These are phyloP conservation scores for Chytriomyces hyalinus DNA, from an alignment of 192 early-diverging fungal species.

Conservation along the genomic window DNA sequence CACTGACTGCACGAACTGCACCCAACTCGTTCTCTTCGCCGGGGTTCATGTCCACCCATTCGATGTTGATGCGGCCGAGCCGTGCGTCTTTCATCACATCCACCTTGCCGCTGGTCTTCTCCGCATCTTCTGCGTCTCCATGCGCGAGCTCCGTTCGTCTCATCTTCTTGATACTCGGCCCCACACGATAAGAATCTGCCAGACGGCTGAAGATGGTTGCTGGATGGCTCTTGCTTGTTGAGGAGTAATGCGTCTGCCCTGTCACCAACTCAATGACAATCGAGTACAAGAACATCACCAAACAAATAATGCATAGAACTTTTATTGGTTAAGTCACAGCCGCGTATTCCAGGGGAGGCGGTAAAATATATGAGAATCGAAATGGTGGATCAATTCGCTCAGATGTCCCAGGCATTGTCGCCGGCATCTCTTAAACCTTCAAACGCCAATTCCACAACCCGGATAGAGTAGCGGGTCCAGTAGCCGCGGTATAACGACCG, in stretches of 20 bases:
- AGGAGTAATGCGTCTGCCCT: background rate
- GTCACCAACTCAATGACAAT: background rate
- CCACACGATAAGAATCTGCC: background rate
- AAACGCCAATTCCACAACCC: conserved; percentile 48
- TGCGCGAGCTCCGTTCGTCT: background rate
- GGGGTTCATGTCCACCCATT: conserved; percentile 13
- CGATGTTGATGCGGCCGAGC: conserved; percentile 13
- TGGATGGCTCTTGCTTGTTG: background rate
- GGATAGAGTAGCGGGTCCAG: conserved; percentile 54
- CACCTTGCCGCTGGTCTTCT: background rate
- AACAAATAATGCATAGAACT: too few relatives aligned
- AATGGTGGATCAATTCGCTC: background rate
- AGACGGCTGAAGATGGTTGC: conserved; percentile 1
- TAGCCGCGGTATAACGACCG: conserved; percentile 55
- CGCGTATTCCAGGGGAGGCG: too few relatives aligned
- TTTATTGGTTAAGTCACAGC: too few relatives aligned
- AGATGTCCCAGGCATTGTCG: conserved; percentile 25
- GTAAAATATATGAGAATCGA: background rate
- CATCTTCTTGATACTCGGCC: conserved; percentile 8
- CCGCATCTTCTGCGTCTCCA: too few relatives aligned
- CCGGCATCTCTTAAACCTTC: conserved; percentile 33
- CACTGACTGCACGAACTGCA: too few relatives aligned
- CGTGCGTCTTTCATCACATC: background rate
- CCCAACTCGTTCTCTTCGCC: background rate
- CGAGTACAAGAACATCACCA: background rate